These are phyloP conservation scores for Glonium stellatum DNA, from an alignment of 495 filamentous ascomycete species.

Conservation along the genomic window DNA sequence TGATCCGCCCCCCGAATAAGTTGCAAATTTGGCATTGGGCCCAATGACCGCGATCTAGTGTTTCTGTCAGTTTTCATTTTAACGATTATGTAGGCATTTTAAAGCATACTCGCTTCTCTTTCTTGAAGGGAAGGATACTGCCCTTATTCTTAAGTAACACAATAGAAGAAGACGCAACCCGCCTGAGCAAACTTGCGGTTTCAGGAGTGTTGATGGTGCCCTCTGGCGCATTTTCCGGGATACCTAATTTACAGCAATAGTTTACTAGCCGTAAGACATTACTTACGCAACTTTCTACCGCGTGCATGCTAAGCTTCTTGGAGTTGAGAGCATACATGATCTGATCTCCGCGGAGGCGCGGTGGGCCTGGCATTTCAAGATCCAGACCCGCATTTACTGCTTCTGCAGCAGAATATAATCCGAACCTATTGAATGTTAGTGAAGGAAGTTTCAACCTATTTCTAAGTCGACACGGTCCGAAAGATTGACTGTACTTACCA, in stretches of 20 bases:
- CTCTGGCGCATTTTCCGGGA: constrained; percentile 16
- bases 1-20: constrained; percentile 72
- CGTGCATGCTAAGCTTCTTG: constrained; percentile 4
- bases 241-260: constrained; percentile 10
- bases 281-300: constrained; percentile 8
- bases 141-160: constrained; percentile 24
- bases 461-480: neutral
- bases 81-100: neutral
- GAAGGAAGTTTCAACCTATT: neutral
- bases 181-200: constrained; percentile 13
- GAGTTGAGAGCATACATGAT: constrained; percentile 11
- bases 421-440: constrained; percentile 4
- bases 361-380: constrained; percentile 24
- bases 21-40: constrained; percentile 67
- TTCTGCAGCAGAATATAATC: constrained; percentile 14
- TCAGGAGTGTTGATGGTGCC: constrained; percentile 13
- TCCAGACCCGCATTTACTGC: constrained; percentile 19
- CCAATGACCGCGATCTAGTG: constrained; percentile 64
- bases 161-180: constrained; percentile 16
- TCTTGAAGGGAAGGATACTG: constrained; percentile 14
- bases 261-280: constrained; percentile 21
- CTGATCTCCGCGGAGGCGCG: neutral
- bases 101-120: constrained; percentile 12
- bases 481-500: constrained; percentile 6
- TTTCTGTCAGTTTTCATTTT: neutral